Base-by-base conservation (phyloP, 2,329 filamentous ascomycete genomes). In the Colletotrichum magnum region DNA sequence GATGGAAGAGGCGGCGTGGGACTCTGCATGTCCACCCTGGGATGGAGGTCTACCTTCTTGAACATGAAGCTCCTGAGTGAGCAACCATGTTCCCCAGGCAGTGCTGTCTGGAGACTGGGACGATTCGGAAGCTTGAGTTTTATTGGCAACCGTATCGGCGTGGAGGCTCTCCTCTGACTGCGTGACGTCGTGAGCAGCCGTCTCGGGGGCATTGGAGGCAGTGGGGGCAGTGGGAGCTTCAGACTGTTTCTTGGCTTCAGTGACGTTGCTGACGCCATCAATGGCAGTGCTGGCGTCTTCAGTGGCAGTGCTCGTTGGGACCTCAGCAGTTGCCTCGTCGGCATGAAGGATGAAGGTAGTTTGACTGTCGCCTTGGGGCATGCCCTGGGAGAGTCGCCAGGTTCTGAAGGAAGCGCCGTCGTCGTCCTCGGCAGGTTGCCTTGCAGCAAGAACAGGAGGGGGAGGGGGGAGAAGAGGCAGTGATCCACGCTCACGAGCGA, bases 331-430 rank as follows among this genome's bases (percentile, higher is more conserved):
- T 16, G n/a, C 47, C 26, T 58, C 41, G 32, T 21, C 52, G 18
- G 28, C 21, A n/a, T 41, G 39, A 16, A 18, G 7, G 39, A 21
- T 9, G 24, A 58, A 16, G 18, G 53, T 41, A 12, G 18, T 51
- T 15, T 59, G 65, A 10, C 54, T 65, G 24, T 64, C 60, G 21
- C 59, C 15, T 6, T 52, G 64, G 28, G 52, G 13, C 5, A 58
- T 64, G 50, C 47, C 61, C 24, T 70, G 64, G 9, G 72, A 74
- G 26, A 74, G 58, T 4, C 68, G 53, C 72, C 73, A 73, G 36
- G 72, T 72, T 50, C 58, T 61, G 58, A 73, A 68, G 15, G 73
- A 74, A 2, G 71, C 64, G 24, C 63, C 62, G 43, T 74, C 72
- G 21, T 68, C 58, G 3, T 64, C 45, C 4, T 43, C 47, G 12